These are phyloP conservation scores for Sindora glabra DNA, from an alignment of 306 rosid genomes.

Conservation along the genomic window DNA sequence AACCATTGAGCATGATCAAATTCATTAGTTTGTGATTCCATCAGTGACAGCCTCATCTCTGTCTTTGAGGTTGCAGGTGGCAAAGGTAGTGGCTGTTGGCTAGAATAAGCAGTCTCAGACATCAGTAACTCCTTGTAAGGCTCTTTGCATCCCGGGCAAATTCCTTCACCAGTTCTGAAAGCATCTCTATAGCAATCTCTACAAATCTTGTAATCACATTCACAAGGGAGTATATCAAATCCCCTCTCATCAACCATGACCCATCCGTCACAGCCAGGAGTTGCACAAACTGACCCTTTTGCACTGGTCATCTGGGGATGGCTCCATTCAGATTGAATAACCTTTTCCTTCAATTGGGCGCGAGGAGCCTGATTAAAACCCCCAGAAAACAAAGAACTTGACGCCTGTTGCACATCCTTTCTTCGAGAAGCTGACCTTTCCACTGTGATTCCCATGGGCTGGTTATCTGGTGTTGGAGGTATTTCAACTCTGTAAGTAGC, in stretches of 20 bases:
- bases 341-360: slow-evolving; percentile 27
- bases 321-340: slow-evolving; percentile 23
- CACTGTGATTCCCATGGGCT: slow-evolving; percentile 16
- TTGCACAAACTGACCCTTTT: slow-evolving; percentile 21
- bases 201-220: slow-evolving; percentile 26
- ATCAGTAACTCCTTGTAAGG: slow-evolving; percentile 14
- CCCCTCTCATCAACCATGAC: slow-evolving; percentile 31
- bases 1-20: slow-evolving; percentile 24
- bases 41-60: slow-evolving; percentile 28
- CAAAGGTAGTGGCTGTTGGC: background rate
- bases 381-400: slow-evolving; percentile 32
- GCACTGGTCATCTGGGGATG: slow-evolving; percentile 34
- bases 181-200: slow-evolving; percentile 28
- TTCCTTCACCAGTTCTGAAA: slow-evolving; percentile 15
- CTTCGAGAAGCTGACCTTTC: slow-evolving; percentile 24
- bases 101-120: background rate
- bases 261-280: slow-evolving; percentile 24
- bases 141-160: slow-evolving; percentile 26
- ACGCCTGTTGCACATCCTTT: slow-evolving; percentile 28
- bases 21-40: slow-evolving; percentile 22
- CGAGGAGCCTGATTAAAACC: slow-evolving; percentile 25
- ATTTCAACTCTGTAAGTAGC: slow-evolving; percentile 30
- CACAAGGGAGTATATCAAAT: slow-evolving; percentile 25
- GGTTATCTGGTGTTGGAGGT: slow-evolving; percentile 33
- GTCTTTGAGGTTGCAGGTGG: slow-evolving; percentile 14